Evolutionary conservation across 148 eudicot genomes (phyloP).

Genomic region (Pharnaceum exiguum): DNA sequence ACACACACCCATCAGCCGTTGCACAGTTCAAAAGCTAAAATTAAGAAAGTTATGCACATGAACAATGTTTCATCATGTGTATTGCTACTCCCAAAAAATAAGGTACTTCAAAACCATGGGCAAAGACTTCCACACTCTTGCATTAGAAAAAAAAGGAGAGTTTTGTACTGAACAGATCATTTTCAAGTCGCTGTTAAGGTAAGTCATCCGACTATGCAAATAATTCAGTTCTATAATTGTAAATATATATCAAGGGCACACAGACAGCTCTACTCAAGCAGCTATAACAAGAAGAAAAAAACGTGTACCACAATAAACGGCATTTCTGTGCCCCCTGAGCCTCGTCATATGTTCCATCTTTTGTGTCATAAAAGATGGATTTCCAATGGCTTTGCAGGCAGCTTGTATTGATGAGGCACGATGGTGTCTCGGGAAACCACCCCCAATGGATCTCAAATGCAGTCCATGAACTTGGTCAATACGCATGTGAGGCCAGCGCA

Average conservation of each 20-base stretch:
- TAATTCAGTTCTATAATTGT: not conserved
- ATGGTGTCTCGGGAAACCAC: constrained; percentile 88
- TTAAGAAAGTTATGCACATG: no score
- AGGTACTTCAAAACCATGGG: no score
- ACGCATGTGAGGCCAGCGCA: constrained; percentile 96
- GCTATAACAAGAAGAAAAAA: constrained; percentile 7
- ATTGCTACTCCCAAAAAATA: no score
- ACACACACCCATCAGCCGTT: no score
- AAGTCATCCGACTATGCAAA: no score
- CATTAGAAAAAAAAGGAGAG: no score
- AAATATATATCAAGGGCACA: not conserved
- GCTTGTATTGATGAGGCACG: constrained; percentile 87
- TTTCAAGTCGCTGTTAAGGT: no score
- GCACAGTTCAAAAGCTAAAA: no score
- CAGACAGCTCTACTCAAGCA: not conserved
- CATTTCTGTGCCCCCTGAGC: constrained; percentile 87
- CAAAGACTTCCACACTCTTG: no score
- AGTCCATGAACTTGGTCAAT: constrained; percentile 92
- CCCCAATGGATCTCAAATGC: constrained; percentile 84
- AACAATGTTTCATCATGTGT: no score
- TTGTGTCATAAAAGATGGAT: constrained; percentile 87
- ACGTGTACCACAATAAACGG: constrained; percentile 93
- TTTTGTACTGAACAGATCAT: no score
- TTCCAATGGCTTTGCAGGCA: constrained; percentile 87
- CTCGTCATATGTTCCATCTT: constrained; percentile 93